Base-by-base conservation (phyloP, 164 flowering plant species). In the Chimonanthus praecox region DNA sequence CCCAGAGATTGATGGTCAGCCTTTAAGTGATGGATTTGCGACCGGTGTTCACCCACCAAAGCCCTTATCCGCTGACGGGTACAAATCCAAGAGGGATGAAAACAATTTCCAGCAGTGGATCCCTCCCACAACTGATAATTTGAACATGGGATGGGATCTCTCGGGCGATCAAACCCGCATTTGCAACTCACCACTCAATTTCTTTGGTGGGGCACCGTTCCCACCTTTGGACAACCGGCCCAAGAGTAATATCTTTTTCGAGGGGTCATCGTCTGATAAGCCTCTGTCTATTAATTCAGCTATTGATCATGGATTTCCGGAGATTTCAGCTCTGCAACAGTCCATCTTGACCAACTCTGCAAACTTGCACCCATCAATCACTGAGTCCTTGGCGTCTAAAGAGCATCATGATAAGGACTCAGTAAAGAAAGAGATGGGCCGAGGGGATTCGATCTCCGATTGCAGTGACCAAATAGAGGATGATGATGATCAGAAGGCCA, bases 401-500 rank as follows among this genome's bases (percentile, higher is more conserved):
- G 79, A 83, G 75, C 75, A 65, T 3, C 75, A 80, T 10, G 86
- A 87, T 20, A 85, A 84, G 79, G 88, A 87, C 44, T 72, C 84
- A 2, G 6, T 76, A n/a, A 86, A 84, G 67, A 81, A 77, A 4
- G 90, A 82, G 61, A 82, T 71, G 9, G 81, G 83, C 15, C 58
- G 80, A 49, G 75, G 88, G n/a, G 89, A 88, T 61, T 86, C 95
- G 0, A 33, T 74, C 15, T 90, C 97, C 2, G 97, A 90, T 73
- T 87, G 89, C 72, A 89, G 91, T 71, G 96, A 94, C 75, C 91
- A 83, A 72, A 77, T 84, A 33, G 98, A 91, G 45, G 92, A 92
- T 63, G 98, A 92, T 7, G 93, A 90, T 46, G 89, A 88, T 64
- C 78, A 75, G 2, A 90, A 85, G 84, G 80, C 65, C 16, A 68